These are phyloP conservation scores for Monoraphidium neglectum DNA, from an alignment of 139 green algal genomes.

Conservation along the genomic window DNA sequence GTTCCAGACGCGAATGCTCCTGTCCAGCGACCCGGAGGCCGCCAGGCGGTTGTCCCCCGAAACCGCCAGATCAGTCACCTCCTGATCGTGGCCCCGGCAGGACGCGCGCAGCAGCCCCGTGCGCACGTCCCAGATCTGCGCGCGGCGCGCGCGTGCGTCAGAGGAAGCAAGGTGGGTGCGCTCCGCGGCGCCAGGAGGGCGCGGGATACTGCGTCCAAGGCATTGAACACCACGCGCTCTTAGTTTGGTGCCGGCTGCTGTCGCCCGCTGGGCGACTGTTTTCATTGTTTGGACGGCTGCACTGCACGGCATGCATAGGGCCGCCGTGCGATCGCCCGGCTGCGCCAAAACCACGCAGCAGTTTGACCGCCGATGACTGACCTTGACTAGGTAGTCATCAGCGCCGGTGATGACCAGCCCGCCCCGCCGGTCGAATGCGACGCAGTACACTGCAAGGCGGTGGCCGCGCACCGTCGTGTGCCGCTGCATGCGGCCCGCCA, in stretches of 20 bases:
- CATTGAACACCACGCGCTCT: no score
- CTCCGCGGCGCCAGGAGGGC: no score
- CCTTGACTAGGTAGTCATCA: constrained; percentile 86
- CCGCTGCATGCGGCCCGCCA: neutral
- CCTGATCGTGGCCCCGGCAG: constrained; percentile 61
- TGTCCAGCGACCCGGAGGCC: constrained; percentile 62
- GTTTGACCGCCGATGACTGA: constrained; percentile 18
- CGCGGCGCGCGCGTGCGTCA: neutral
- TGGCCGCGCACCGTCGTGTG: constrained; percentile 54
- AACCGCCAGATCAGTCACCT: constrained; percentile 77
- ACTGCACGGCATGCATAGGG: no score
- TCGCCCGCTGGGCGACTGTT: no score
- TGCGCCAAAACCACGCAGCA: no score
- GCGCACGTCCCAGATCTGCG: constrained; percentile 68
- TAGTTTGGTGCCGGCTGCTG: no score
- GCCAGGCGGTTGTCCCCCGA: constrained; percentile 51
- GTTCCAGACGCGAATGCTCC: constrained; percentile 68
- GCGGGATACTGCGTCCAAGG: no score
- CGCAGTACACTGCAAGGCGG: constrained; percentile 71
- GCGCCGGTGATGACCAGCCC: constrained; percentile 74
- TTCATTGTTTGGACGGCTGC: no score
- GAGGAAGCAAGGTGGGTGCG: no score
- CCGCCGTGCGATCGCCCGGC: no score
- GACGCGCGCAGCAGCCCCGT: constrained; percentile 64
- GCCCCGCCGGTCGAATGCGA: constrained; percentile 59